Evolutionary conservation across 2,329 filamentous ascomycete genomes (phyloP).

Genomic region (Alternaria brassicicola): DNA sequence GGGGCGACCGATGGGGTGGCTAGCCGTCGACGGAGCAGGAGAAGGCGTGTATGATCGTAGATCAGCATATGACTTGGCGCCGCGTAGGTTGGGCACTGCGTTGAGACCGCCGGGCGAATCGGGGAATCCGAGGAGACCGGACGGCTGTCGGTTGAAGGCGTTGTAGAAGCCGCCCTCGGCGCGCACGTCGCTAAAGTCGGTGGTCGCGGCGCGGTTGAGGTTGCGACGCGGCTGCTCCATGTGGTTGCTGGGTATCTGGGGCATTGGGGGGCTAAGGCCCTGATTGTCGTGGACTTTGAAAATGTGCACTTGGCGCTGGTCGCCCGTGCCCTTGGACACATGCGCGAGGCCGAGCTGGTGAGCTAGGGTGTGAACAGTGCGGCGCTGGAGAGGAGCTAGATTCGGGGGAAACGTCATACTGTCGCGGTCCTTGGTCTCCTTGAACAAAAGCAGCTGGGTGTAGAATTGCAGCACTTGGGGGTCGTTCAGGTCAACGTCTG

Average conservation of each 20-base stretch:
- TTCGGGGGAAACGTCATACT: slow-evolving; percentile 82
- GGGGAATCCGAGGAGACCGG: slow-evolving; percentile 78
- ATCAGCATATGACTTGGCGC: slow-evolving; percentile 96
- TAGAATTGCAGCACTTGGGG: slow-evolving; percentile 86
- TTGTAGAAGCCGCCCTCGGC: slow-evolving; percentile 77
- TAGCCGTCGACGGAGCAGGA: slow-evolving; percentile 85
- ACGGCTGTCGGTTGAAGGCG: slow-evolving; percentile 78
- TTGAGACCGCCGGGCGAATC: slow-evolving; percentile 73
- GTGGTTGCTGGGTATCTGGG: slow-evolving; percentile 67
- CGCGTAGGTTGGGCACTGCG: slow-evolving; percentile 79
- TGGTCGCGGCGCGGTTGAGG: slow-evolving; percentile 92
- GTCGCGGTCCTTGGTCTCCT: slow-evolving; percentile 77
- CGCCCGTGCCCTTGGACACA: slow-evolving; percentile 84
- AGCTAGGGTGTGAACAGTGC: slow-evolving; percentile 90
- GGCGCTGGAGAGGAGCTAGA: slow-evolving; percentile 81
- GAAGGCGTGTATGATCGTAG: slow-evolving; percentile 94
- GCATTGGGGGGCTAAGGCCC: slow-evolving; percentile 66
- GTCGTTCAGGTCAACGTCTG: slow-evolving; percentile 89
- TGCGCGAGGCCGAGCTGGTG: slow-evolving; percentile 95
- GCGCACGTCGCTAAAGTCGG: slow-evolving; percentile 86
- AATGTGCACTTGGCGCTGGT: slow-evolving; percentile 89
- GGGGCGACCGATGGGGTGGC: slow-evolving; percentile 74
- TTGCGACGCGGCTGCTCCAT: slow-evolving; percentile 81
- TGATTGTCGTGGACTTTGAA: slow-evolving; percentile 69
- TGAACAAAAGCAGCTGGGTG: slow-evolving; percentile 87